Evolutionary conservation across 192 early-diverging fungal genomes (phyloP), one percentile per base, ranked within the genome.

Genomic region (Linderina pennispora): DNA sequence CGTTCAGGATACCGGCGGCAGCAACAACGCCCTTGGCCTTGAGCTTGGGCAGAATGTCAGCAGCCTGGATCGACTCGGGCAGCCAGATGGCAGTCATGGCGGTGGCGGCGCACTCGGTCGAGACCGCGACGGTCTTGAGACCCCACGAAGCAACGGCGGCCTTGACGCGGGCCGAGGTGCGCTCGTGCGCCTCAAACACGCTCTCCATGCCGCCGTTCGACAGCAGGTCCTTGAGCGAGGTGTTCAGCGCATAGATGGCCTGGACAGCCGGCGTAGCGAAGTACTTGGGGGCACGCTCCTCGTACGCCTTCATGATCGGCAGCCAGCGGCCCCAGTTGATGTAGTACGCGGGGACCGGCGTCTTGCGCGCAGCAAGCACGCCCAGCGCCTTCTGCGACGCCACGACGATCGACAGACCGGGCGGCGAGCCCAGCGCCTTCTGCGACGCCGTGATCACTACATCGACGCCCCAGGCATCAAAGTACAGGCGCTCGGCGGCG

Each of bases 261-360:
- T 94, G 91, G 37, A 98, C 95, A 36, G 90, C 82, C 10, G 95
- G 95, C 22, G 95, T 98, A 42, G 92, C 95, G 80, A 98, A 98
- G 76, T 98, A 98, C 43, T 81, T 80, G 21, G 85, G 81, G 45
- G 91, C 89, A 47, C 91, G 82, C 0, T 83, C 82, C 75, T 98
- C 95, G 74, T 98, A 98, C 22, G 89, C 84, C 50, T 82, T 70
- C 95, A 98, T 98, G 62, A 98, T 85, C 25, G 95, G 95, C 58
- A 93, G 77, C 95, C 95, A 98, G 50, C 92, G 90, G 49, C 75
- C 78, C 85, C 90, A 94, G 61, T 82, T 89, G 26, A 81, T 82
- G 62, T 90, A 98, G 80, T 98, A 98, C 26, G 85, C 85, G 16
- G 80, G 60, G n/a, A 90, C 84, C 11, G 82, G 77, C 21, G 86